A percentile compares a stretch with the other conserved stretches of the same genome.
Conservation (phyloP, 495 filamentous ascomycete species). For the Xylaria nigripes region DNA sequence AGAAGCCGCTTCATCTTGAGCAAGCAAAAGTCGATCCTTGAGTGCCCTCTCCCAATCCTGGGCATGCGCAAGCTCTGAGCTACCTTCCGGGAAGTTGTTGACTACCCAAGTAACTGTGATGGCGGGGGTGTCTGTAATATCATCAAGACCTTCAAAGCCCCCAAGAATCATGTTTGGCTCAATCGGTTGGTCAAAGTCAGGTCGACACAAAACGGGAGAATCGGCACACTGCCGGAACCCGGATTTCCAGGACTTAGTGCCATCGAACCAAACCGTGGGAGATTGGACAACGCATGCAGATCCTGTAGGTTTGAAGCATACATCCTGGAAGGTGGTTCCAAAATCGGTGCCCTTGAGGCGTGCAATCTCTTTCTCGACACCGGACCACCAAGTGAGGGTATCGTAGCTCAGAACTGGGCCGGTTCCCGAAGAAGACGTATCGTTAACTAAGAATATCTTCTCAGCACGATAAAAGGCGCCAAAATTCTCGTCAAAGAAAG, state of each 20-base stretch:
- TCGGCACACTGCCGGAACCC: conserved; percentile 61
- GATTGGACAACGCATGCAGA: conserved; percentile 89
- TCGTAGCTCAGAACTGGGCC: conserved; percentile 80
- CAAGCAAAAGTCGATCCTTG: conserved; percentile 55
- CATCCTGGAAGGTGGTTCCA: conserved; percentile 62
- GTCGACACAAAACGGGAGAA: conserved; percentile 74
- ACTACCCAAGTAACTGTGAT: conserved; percentile 95
- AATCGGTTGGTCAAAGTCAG: conserved; percentile 77
- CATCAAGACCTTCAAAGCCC: conserved; percentile 57
- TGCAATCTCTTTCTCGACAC: conserved; percentile 67
- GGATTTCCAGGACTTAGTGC: conserved; percentile 58
- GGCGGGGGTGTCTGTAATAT: conserved; percentile 67
- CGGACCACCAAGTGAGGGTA: conserved; percentile 89
- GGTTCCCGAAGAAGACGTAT: conserved; percentile 52
- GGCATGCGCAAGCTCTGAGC: conserved; percentile 56
- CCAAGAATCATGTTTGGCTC: conserved; percentile 79
- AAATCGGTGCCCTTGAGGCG: conserved; percentile 57
- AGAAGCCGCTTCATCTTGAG: conserved; percentile 71
- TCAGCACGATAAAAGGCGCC: conserved; percentile 93
- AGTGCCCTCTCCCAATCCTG: conserved; percentile 85
- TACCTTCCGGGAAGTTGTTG: conserved; percentile 72
- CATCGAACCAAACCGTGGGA: conserved; percentile 71
- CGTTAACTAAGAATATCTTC: conserved; percentile 89
- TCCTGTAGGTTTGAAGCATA: conserved; percentile 91
- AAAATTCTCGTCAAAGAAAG: conserved; percentile 90